Conservation (phyloP, 2,329 filamentous ascomycete genomes). For the Alternaria dauci region DNA sequence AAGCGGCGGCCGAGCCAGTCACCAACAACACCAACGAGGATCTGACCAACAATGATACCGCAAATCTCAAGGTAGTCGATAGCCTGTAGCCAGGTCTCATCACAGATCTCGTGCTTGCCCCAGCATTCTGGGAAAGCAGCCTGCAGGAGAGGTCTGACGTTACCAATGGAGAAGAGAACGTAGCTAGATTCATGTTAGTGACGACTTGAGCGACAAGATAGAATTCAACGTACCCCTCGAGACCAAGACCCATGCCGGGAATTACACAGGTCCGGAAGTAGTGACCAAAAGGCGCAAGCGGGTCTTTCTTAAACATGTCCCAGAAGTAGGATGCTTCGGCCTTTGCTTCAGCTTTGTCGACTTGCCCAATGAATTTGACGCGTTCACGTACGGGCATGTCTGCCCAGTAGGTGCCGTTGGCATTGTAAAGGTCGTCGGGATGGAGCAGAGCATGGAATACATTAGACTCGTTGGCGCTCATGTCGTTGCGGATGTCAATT, state of each 20-base stretch:
- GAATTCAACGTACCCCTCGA: conserved; percentile 69
- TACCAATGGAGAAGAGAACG: conserved; percentile 96
- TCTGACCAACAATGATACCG: conserved; percentile 92
- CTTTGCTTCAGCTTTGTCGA: conserved; percentile 74
- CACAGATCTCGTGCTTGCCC: conserved; percentile 71
- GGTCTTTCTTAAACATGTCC: conserved; percentile 84
- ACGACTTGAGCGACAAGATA: neutral
- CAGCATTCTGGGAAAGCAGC: conserved; percentile 82
- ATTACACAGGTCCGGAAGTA: conserved; percentile 93
- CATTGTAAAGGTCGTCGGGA: conserved; percentile 86
- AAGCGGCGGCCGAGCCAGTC: conserved; percentile 89
- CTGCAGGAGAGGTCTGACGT: conserved; percentile 82
- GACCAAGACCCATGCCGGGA: conserved; percentile 87
- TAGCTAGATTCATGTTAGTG: conserved; percentile 64
- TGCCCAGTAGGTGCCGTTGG: conserved; percentile 89
- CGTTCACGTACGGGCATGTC: conserved; percentile 78
- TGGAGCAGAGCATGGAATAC: conserved; percentile 82
- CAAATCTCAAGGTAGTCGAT: conserved; percentile 92
- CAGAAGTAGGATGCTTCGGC: conserved; percentile 74
- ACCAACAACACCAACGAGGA: conserved; percentile 81
- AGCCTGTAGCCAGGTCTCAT: conserved; percentile 79
- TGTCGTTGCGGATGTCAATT: conserved; percentile 51
- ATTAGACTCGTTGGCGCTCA: conserved; percentile 66
- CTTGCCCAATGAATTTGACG: conserved; percentile 75
- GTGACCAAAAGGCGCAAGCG: conserved; percentile 81